Base-by-base conservation (phyloP, 2,329 filamentous ascomycete species). In the Calonectria pseudoturangicola region DNA sequence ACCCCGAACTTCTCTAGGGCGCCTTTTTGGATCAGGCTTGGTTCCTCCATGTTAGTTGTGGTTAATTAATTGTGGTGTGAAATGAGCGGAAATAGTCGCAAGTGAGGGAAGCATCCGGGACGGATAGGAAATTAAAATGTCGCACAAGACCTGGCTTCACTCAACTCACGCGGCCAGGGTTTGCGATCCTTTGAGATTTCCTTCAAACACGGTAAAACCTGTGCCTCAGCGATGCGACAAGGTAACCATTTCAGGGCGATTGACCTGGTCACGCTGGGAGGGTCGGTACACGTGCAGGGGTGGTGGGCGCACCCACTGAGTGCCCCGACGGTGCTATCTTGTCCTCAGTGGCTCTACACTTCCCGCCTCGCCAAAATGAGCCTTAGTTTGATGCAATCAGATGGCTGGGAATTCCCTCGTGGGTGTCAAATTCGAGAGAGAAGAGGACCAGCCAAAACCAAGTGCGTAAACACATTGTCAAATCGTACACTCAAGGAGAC, bases 121-220 rank as follows among this genome's bases (percentile, higher is more conserved):
- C 12, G 54, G 6, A 41, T 12, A 41, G 33, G 54, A 60, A 60
- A 60, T 60, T 60, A 60, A 18, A 39, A 28, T 8, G 33, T 41
- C 33, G 30, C 13, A 25, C 21, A 18, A 58, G 5, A n/a, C n/a
- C 12, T 41, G 13, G 12, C 25, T 41, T 60, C 5, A 25, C 41
- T 41, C 18, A 41, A 41, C 41, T 12, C 33, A 13, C 54, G 13
- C n/a, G 18, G 9, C 6, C 54, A 60, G 36, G 54, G 54, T 60
- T 41, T 28, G 4, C 33, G 18, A 60, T 60, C 54, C 54, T 60
- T 60, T 36, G 16, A 39, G 21, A 60, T 41, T 7, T 60, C 13
- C 21, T 15, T 41, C 51, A 36, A 58, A 36, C 30, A 25, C 9
- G 51, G 28, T 21, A 39, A 25, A 12, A 39, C 5, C 33, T 25